A percentile compares a stretch with the other conserved stretches of the same genome.
These are phyloP conservation scores for Tagetes patula DNA, from an alignment of 129 eudicot species.

Conservation along the genomic window DNA sequence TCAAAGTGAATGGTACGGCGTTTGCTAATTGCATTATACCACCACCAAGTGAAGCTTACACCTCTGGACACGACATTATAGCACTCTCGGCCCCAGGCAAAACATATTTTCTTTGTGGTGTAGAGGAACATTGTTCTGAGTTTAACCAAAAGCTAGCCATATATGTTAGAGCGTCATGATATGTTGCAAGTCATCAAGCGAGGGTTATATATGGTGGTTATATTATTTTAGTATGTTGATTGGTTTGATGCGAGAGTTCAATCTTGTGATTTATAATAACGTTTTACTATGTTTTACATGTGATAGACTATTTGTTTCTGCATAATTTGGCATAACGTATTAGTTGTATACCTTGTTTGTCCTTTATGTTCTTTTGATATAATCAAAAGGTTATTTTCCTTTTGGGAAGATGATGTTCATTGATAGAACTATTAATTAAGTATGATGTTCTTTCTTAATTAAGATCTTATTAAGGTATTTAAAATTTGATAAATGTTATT, in stretches of 20 bases:
- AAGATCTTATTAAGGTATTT: too few relatives aligned
- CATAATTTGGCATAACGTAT: too few relatives aligned
- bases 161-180: constrained; percentile 19
- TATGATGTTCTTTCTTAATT: too few relatives aligned
- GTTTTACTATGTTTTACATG: not conserved
- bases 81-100: constrained; percentile 26
- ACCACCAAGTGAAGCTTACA: constrained; percentile 25
- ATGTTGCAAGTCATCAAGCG: not conserved
- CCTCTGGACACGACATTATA: constrained; percentile 36
- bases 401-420: too few relatives aligned
- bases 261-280: not conserved
- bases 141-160: constrained; percentile 38
- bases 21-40: constrained; percentile 31
- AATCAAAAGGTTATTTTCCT: too few relatives aligned
- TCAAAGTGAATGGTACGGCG: constrained; percentile 31
- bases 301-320: too few relatives aligned
- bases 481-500: too few relatives aligned
- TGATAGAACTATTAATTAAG: too few relatives aligned
- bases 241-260: not conserved
- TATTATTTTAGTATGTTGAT: not conserved
- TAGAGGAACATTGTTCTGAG: constrained; percentile 29
- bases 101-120: constrained; percentile 42
- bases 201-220: not conserved
- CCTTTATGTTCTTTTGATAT: too few relatives aligned
- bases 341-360: too few relatives aligned